Evolutionary conservation across 352 stramenopile species (phyloP), one percentile per base, ranked within the genome.

Genomic region (Pythium volutum): DNA sequence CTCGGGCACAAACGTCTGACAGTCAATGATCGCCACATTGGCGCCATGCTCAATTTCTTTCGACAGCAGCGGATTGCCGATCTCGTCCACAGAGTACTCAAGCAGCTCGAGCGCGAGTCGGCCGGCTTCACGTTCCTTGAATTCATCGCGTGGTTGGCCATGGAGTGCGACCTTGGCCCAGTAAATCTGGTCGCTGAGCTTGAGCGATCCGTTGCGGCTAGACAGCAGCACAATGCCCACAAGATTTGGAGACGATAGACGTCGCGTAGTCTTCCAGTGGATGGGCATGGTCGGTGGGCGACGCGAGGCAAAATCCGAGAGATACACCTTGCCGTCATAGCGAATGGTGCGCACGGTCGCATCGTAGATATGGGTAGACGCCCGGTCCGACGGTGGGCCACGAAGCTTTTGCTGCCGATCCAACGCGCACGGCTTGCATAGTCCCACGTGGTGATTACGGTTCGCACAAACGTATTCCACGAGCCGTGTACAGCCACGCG

Each of bases 291-390:
- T n/a, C 7, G 83, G 85, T 6, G 79, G 80, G 22, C 80, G 79
- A 4, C 85, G 74, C 14, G 78, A 91, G 23, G 62, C 60, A 10
- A 95, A 64, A 11, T 89, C 66, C 11, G 76, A 59, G 22, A 96
- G 56, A 25, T 76, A 86, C 46, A 94, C 62, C 4, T 77, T 83
- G 7, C 83, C 85, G 45, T 89, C 80, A 22, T 81, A 76, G 25
- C 84, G 78, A 8, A 91, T 59, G 2, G 55, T 60, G 0, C 59
- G 59, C 36, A 94, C 75, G 0, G 43, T 71, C 1, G 71, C 77
- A 55, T 93, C 82, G 26, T 94, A 96, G 52, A 96, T 88, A 52
- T 96, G 83, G 3, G 87, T 96, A 11, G 83, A 93, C 15, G 81
- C 84, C 26, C 74, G 60, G 12, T 62, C 73, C 16, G 78, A 84